Evolutionary conservation across 495 filamentous ascomycete genomes (phyloP).

Genomic region (Jackrogersella multiformis): DNA sequence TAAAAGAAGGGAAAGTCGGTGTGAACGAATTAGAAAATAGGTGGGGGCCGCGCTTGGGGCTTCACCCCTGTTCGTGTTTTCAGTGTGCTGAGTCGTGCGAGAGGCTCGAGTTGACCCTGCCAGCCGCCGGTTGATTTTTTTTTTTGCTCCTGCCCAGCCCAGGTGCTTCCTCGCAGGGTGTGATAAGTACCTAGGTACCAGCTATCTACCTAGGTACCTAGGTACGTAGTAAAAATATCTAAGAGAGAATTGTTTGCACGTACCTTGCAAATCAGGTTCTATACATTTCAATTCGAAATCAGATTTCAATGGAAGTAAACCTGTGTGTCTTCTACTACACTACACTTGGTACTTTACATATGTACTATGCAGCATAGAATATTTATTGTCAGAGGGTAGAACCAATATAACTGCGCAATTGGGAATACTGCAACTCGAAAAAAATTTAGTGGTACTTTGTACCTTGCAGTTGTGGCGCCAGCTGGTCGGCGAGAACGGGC

Average conservation of each 20-base stretch:
- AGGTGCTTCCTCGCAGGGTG: neutral
- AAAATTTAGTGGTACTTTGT: slow-evolving; percentile 9
- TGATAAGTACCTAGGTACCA: neutral
- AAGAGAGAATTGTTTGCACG: neutral
- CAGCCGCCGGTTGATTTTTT: slow-evolving; percentile 20
- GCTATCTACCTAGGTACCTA: too few species aligned
- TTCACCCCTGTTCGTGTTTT: slow-evolving; percentile 22
- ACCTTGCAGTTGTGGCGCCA: slow-evolving; percentile 29
- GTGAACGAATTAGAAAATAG: slow-evolving; percentile 21
- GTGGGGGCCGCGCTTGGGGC: slow-evolving; percentile 25
- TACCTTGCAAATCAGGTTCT: too few species aligned
- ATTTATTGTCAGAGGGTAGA: neutral
- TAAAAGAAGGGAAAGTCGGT: slow-evolving; percentile 28
- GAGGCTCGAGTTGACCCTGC: slow-evolving; percentile 20
- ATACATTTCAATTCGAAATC: too few species aligned
- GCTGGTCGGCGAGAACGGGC: slow-evolving; percentile 7
- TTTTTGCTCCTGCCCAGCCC: neutral
- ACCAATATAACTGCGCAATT: neutral
- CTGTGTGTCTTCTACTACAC: too few species aligned
- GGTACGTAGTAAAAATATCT: neutral
- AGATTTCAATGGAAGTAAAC: too few species aligned
- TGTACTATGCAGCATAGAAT: too few species aligned
- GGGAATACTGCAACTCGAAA: slow-evolving; percentile 3
- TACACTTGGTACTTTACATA: too few species aligned
- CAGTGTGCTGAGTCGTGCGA: slow-evolving; percentile 21